phyloP scores from a whole-genome alignment of 2,329 filamentous ascomycete genomes.

The Apiospora malaysiana region DNA sequence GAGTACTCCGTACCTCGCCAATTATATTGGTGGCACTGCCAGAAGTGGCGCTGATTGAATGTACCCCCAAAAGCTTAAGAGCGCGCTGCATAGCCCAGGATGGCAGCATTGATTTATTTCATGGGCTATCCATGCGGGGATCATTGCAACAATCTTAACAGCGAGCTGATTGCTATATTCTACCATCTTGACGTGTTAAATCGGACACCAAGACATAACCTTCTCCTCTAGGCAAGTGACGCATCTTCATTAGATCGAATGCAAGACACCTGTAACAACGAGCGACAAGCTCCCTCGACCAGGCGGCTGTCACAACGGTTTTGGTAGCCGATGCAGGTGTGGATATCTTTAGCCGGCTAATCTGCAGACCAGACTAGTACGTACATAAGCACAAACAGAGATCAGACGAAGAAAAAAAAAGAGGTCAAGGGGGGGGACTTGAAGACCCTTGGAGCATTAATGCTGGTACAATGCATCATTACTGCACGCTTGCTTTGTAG shows the following conservation, averaged over 20 bases:
- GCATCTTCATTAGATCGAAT: not conserved
- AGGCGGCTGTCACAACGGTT: conserved; percentile 20
- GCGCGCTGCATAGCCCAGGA: conserved; percentile 32
- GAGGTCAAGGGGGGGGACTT: not conserved
- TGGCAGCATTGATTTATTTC: conserved; percentile 30
- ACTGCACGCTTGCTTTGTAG: not conserved
- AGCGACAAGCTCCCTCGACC: conserved; percentile 5
- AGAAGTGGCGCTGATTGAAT: not conserved
- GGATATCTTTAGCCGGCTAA: conserved; percentile 15
- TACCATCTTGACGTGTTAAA: not conserved
- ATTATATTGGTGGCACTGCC: not conserved
- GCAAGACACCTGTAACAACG: not conserved
- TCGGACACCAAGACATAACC: not conserved
- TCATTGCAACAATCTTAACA: conserved; percentile 36
- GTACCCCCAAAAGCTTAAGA: conserved; percentile 22
- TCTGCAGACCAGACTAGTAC: conserved; percentile 12
- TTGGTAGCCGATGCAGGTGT: conserved; percentile 17
- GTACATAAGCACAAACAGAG: conserved; percentile 4
- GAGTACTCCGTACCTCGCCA: not conserved
- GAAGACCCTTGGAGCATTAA: conserved; percentile 7
- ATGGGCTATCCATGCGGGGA: conserved; percentile 36
- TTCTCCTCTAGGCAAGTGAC: not conserved
- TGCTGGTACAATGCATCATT: not conserved
- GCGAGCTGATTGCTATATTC: not conserved
- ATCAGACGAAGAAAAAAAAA: conserved; percentile 19